Evolutionary conservation across 2,329 filamentous ascomycete genomes (phyloP).

Genomic region (Alternaria hordeiaustralica): DNA sequence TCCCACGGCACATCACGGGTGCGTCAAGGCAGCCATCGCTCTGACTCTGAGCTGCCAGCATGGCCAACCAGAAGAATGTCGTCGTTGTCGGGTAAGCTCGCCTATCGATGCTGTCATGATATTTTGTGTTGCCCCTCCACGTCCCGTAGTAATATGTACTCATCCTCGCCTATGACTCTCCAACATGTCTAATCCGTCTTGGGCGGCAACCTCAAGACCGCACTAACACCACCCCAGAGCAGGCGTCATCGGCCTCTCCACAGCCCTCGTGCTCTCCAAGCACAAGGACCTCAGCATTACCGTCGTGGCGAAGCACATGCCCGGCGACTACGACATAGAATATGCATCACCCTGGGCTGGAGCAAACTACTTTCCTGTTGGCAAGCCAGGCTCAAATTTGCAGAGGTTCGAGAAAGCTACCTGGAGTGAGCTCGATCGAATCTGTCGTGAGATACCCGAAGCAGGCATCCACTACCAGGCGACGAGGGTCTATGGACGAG

Average conservation of each 20-base stretch:
- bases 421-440: constrained; percentile 53
- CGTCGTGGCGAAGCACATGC: constrained; percentile 88
- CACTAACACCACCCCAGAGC: constrained; percentile 54
- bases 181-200: not conserved
- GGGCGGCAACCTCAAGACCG: not conserved
- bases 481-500: constrained; percentile 64
- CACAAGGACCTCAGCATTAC: constrained; percentile 65
- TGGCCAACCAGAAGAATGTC: constrained; percentile 40
- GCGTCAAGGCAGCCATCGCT: constrained; percentile 9
- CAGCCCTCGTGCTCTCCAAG: constrained; percentile 66
- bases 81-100: constrained; percentile 57
- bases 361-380: constrained; percentile 72
- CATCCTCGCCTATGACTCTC: not conserved
- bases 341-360: constrained; percentile 92
- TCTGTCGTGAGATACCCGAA: constrained; percentile 69
- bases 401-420: constrained; percentile 53
- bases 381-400: constrained; percentile 48
- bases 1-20: constrained; percentile 9
- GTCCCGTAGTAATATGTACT: not conserved
- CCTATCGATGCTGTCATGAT: not conserved
- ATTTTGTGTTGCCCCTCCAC: not conserved
- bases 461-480: constrained; percentile 80
- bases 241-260: constrained; percentile 70
- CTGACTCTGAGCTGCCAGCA: constrained; percentile 15
- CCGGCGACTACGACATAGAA: constrained; percentile 88